Conservation (phyloP, 2,329 filamentous ascomycete species). For the Trichoderma oligosporum region DNA sequence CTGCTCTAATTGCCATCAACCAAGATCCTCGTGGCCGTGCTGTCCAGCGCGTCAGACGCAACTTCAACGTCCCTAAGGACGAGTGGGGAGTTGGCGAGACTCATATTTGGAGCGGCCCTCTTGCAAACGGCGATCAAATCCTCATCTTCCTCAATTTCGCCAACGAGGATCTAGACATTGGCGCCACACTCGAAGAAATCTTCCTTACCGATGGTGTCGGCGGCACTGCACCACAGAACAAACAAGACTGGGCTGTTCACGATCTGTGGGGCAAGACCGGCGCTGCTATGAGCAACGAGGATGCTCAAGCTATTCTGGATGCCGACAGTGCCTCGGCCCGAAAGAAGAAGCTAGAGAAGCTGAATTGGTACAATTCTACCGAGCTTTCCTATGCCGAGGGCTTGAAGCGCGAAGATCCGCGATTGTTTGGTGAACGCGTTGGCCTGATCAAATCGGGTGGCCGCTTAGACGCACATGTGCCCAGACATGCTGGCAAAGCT, state of each 20-base stretch:
- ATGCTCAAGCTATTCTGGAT: constrained; percentile 13
- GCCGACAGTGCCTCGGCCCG: background rate
- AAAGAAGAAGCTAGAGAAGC: background rate
- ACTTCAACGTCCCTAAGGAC: constrained; percentile 25
- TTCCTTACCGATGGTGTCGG: constrained; percentile 17
- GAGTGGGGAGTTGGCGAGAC: constrained; percentile 26
- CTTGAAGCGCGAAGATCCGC: constrained; percentile 1
- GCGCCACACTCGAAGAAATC: constrained; percentile 14
- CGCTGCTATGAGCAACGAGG: constrained; percentile 10
- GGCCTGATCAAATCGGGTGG: constrained; percentile 12
- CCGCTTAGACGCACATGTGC: constrained; percentile 8
- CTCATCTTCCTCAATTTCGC: constrained; percentile 17
- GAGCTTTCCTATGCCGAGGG: constrained; percentile 14
- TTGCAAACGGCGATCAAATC: constrained; percentile 20
- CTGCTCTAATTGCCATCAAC: constrained; percentile 30
- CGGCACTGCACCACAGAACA: constrained; percentile 10
- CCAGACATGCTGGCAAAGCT: constrained; percentile 12
- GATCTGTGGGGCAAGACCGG: constrained; percentile 19
- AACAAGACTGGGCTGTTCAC: constrained; percentile 15
- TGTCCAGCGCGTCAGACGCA: constrained; percentile 16
- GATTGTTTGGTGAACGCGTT: constrained; percentile 16
- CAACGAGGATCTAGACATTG: constrained; percentile 14
- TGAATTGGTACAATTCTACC: constrained; percentile 14
- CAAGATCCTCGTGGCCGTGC: constrained; percentile 34
- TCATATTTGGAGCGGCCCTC: constrained; percentile 30